A percentile compares a stretch with the other conserved stretches of the same genome.
Evolutionary conservation across 352 stramenopile genomes (phyloP).

Genomic region (Phytopythium mirpurense): DNA sequence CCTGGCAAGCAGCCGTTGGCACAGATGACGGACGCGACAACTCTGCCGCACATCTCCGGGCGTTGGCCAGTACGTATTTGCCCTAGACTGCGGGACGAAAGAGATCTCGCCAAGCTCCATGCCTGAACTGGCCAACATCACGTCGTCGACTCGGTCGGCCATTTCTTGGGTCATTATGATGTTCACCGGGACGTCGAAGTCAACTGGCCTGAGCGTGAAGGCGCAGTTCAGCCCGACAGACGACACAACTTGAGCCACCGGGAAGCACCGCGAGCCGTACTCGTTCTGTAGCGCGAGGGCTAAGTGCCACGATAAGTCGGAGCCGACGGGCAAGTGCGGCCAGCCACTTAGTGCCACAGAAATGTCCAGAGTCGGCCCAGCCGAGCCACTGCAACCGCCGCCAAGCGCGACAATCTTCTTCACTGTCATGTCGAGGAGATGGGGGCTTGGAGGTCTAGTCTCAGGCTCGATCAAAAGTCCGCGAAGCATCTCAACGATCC

Average conservation of each 20-base stretch:
- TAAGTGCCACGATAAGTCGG: background rate
- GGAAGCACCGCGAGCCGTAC: background rate
- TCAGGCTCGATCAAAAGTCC: background rate
- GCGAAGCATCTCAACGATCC: background rate
- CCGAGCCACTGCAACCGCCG: background rate
- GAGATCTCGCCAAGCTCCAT: background rate
- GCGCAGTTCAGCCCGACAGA: background rate
- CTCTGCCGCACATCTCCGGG: background rate
- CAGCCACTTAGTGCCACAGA: background rate
- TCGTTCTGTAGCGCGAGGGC: background rate
- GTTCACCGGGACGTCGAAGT: background rate
- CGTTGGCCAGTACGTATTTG: background rate
- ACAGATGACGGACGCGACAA: background rate
- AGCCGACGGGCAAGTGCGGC: background rate
- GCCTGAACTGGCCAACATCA: background rate
- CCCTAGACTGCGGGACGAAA: background rate
- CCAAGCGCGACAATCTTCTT: background rate
- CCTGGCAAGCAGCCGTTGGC: background rate
- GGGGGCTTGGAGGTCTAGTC: background rate
- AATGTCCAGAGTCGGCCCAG: background rate
- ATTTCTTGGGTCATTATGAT: background rate
- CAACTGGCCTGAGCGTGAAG: background rate
- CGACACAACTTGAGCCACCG: background rate
- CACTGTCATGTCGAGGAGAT: background rate
- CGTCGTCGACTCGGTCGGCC: background rate